Conservation (phyloP, 2,329 filamentous ascomycete genomes). For the Endocalyx cinctus region DNA sequence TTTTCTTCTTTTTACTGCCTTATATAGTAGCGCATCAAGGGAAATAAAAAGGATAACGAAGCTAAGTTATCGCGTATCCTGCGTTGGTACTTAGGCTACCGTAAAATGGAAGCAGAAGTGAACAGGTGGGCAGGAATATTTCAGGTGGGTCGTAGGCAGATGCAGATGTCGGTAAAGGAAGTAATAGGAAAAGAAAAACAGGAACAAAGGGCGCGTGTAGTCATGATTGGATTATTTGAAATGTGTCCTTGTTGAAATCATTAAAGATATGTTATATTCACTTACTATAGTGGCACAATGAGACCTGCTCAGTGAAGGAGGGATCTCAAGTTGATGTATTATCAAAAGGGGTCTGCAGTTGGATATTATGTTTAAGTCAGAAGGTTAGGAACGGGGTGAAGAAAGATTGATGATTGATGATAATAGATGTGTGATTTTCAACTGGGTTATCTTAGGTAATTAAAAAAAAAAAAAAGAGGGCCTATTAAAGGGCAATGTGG, state of each 20-base stretch:
- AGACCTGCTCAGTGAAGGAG: constrained; percentile 32
- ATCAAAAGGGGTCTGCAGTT: constrained; percentile 25
- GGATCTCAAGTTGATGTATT: constrained; percentile 28
- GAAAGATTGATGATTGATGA: no score
- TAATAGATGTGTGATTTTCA: no score
- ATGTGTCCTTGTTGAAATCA: constrained; percentile 20
- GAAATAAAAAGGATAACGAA: no score
- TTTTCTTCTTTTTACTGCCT: no score
- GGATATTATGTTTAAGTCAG: constrained; percentile 23
- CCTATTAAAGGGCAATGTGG: constrained; percentile 23
- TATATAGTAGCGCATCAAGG: no score
- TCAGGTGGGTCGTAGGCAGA: constrained; percentile 3
- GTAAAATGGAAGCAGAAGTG: constrained; percentile 21
- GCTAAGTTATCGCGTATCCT: no score
- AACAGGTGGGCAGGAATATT: constrained; percentile 21
- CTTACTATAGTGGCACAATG: constrained; percentile 29
- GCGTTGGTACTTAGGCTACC: constrained; percentile 26
- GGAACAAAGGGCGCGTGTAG: no score
- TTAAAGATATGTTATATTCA: constrained; percentile 8
- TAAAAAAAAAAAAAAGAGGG: constrained; percentile 20
- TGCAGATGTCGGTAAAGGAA: constrained; percentile 11
- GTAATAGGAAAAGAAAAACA: no score
- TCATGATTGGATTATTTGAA: no score
- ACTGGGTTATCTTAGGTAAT: no score
- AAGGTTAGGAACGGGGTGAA: constrained; percentile 26